Percentiles rank a stretch among this genome's conserved stretches.
phyloP scores from a whole-genome alignment of 495 filamentous ascomycete species.

The Astrothelium macrocarpum region DNA sequence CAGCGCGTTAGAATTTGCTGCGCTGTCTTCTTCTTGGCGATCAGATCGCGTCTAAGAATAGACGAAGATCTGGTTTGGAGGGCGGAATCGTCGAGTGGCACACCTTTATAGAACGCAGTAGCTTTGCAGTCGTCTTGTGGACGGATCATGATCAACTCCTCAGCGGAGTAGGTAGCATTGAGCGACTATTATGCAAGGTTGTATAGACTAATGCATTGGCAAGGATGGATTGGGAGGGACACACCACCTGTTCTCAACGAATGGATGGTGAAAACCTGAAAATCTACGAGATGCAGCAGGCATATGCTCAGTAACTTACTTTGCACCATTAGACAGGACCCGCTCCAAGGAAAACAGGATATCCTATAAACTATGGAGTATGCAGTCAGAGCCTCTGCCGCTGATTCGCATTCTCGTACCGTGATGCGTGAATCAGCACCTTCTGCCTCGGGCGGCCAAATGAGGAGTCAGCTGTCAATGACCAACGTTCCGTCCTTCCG shows the following conservation, averaged over 20 bases:
- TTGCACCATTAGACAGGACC: neutral
- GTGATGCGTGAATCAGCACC: neutral
- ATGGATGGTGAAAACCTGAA: neutral
- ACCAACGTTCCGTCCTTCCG: neutral
- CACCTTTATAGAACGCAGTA: neutral
- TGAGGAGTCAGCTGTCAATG: neutral
- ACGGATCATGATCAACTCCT: neutral
- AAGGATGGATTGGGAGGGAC: neutral
- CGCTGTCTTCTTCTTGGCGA: neutral
- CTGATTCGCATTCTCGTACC: neutral
- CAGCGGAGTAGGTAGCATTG: neutral
- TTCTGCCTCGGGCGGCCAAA: neutral
- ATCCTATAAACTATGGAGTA: neutral
- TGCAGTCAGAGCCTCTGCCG: neutral
- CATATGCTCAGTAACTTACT: neutral
- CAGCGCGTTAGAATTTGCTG: neutral
- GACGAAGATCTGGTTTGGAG: neutral
- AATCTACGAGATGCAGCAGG: neutral
- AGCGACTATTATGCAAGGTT: neutral
- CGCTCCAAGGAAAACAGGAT: neutral
- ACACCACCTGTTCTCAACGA: neutral
- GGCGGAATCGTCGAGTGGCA: neutral
- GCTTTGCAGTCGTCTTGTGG: neutral
- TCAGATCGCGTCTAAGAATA: constrained; percentile 2
- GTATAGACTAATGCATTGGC: constrained; percentile 1